These are phyloP conservation scores for Mrakia blollopis DNA, from an alignment of 768 basidiomycete genomes.

Conservation along the genomic window DNA sequence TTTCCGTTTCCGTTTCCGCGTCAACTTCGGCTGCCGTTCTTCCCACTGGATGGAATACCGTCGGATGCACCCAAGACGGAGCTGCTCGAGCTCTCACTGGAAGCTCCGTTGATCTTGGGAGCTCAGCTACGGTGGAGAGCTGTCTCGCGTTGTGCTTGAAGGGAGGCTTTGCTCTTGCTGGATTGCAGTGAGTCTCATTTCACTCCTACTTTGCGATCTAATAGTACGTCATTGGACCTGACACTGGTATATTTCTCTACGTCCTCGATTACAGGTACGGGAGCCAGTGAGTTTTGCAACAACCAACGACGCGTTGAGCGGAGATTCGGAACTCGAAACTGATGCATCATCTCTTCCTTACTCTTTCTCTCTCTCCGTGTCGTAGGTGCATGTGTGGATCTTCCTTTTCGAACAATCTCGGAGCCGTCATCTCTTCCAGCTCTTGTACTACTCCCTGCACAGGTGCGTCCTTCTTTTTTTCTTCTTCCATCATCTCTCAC, in stretches of 20 bases:
- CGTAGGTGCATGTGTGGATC: conserved; percentile 5
- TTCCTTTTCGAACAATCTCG: neutral
- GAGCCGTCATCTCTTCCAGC: neutral
- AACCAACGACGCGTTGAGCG: neutral
- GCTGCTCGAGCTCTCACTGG: neutral
- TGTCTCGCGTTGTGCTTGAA: neutral
- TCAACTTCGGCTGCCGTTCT: neutral
- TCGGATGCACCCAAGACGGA: conserved; percentile 13
- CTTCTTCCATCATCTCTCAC: too few species aligned
- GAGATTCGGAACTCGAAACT: neutral
- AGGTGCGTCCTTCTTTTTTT: neutral
- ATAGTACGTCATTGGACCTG: too few species aligned
- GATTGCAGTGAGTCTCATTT: neutral
- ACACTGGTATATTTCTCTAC: too few species aligned
- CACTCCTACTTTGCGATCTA: neutral
- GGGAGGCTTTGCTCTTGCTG: neutral
- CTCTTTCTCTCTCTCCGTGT: too few species aligned
- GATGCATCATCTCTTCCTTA: neutral
- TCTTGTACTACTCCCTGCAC: neutral
- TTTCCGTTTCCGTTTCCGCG: neutral
- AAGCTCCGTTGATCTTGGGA: neutral
- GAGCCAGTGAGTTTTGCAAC: neutral
- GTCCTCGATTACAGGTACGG: neutral
- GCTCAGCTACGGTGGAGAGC: neutral
- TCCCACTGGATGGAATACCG: neutral